phyloP scores from a whole-genome alignment of 257 asterid species.

The Solanum etuberosum region DNA sequence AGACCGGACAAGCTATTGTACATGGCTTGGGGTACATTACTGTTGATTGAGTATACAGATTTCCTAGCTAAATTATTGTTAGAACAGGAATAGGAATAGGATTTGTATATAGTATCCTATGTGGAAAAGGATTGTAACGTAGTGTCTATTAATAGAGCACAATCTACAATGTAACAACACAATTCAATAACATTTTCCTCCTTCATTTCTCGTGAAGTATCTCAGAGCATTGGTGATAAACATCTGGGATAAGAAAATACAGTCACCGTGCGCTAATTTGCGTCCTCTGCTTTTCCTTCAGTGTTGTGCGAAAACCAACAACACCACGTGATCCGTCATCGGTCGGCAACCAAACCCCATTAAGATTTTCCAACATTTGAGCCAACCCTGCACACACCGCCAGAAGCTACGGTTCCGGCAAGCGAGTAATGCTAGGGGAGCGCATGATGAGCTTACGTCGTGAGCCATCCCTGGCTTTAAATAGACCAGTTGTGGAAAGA shows the following conservation, averaged over 20 bases:
- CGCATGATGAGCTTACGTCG: neutral
- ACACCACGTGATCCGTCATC: neutral
- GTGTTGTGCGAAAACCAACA: neutral
- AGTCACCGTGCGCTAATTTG: neutral
- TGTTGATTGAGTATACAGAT: neutral
- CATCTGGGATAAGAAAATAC: neutral
- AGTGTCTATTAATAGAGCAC: neutral
- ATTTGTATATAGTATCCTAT: neutral
- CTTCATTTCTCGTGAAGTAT: neutral
- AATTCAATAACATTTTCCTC: neutral
- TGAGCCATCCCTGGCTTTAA: neutral
- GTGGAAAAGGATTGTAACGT: neutral
- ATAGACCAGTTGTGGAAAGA: neutral
- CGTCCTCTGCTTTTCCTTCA: neutral
- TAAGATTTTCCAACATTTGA: neutral
- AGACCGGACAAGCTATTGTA: neutral
- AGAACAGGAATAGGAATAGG: neutral
- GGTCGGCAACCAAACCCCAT: neutral
- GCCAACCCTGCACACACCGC: neutral
- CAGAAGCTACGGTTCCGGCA: neutral
- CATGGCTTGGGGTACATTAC: neutral
- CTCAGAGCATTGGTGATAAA: neutral
- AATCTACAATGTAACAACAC: neutral
- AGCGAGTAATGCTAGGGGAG: neutral
- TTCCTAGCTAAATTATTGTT: neutral